phyloP scores from a whole-genome alignment of 2,329 filamentous ascomycete species.

The Colletotrichum orbiculare region DNA sequence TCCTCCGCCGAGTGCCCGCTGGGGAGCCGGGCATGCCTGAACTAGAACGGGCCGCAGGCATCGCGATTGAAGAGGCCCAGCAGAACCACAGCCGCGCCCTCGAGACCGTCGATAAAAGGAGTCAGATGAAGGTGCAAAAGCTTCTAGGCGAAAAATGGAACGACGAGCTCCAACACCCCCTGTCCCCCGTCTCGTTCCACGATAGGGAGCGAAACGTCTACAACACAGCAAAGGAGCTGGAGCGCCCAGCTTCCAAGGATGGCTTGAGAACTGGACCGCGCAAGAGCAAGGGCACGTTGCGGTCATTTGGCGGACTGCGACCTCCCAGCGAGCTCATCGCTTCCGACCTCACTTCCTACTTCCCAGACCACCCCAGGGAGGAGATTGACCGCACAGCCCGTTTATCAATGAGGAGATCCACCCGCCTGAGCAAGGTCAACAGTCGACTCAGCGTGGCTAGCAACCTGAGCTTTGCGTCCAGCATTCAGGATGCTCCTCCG shows the following conservation, averaged over 20 bases:
- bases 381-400: constrained; percentile 96
- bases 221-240: constrained; percentile 67
- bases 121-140: constrained; percentile 88
- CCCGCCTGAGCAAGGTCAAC: constrained; percentile 90
- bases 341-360: constrained; percentile 95
- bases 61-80: constrained; percentile 88
- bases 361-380: constrained; percentile 92
- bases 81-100: constrained; percentile 75
- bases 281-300: constrained; percentile 67
- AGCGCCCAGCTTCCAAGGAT: constrained; percentile 65
- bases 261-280: constrained; percentile 43
- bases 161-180: constrained; percentile 81
- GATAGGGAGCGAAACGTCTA: constrained; percentile 76
- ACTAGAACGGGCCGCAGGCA: constrained; percentile 85
- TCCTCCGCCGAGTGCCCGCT: constrained; percentile 90
- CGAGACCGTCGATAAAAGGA: constrained; percentile 76
- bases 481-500: constrained; percentile 90
- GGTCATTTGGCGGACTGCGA: constrained; percentile 89
- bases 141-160: constrained; percentile 89
- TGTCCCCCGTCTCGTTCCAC: constrained; percentile 81
- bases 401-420: constrained; percentile 89
- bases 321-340: constrained; percentile 98
- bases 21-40: constrained; percentile 91
- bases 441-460: constrained; percentile 94
- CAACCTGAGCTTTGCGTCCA: constrained; percentile 92